These are phyloP conservation scores for Podila clonocystis DNA, from an alignment of 192 early-diverging fungal genomes.

Conservation along the genomic window DNA sequence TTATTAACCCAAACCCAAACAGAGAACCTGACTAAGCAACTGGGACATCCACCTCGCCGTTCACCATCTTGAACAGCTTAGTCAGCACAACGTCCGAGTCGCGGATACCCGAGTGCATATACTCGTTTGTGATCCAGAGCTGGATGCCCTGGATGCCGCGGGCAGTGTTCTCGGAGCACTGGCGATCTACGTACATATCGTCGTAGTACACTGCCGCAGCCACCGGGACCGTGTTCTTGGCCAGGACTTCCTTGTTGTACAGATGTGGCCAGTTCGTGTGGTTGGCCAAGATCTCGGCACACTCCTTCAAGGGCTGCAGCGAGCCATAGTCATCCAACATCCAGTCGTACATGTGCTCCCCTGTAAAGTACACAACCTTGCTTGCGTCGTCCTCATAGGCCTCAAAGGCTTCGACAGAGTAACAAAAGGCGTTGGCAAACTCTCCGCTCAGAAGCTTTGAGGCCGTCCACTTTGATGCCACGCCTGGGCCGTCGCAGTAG, in stretches of 20 bases:
- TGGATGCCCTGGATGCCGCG: slow-evolving; percentile 60
- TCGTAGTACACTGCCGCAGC: slow-evolving; percentile 75
- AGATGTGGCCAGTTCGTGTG: slow-evolving; percentile 62
- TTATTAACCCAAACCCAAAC: neutral
- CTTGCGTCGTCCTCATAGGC: slow-evolving; percentile 54
- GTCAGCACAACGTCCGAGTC: slow-evolving; percentile 62
- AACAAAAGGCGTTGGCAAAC: slow-evolving; percentile 49
- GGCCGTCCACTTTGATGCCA: slow-evolving; percentile 69
- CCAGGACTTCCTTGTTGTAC: slow-evolving; percentile 61
- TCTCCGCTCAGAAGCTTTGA: slow-evolving; percentile 59
- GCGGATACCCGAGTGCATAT: slow-evolving; percentile 69
- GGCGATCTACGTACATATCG: slow-evolving; percentile 76
- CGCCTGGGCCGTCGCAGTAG: slow-evolving; percentile 66
- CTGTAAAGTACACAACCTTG: slow-evolving; percentile 69
- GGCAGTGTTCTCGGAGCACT: slow-evolving; percentile 68
- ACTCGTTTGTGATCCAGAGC: slow-evolving; percentile 77
- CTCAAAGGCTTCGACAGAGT: slow-evolving; percentile 56
- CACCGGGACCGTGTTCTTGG: slow-evolving; percentile 60
- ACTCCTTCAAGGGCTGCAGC: slow-evolving; percentile 64
- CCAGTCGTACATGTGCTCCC: slow-evolving; percentile 75
- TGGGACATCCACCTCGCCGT: slow-evolving; percentile 58
- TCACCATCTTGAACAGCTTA: slow-evolving; percentile 66
- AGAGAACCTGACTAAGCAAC: neutral
- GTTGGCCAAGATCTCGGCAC: slow-evolving; percentile 67
- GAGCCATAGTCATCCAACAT: slow-evolving; percentile 80